These are phyloP conservation scores for Backusella psychrophila DNA, from an alignment of 192 early-diverging fungal species.

Conservation along the genomic window DNA sequence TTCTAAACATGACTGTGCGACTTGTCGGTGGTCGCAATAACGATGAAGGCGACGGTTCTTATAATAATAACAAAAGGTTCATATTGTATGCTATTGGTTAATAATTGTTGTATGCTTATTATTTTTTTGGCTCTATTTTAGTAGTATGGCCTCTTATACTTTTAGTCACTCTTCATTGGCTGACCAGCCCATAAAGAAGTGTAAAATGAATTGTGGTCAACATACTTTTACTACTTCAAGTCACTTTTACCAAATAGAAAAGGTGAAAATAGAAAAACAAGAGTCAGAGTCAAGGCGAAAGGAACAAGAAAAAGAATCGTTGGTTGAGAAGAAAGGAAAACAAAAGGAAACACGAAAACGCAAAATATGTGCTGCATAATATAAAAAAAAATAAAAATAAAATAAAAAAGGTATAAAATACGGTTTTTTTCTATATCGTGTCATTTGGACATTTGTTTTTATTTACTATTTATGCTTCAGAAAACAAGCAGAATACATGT, in stretches of 20 bases:
- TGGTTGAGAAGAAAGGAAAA: background rate
- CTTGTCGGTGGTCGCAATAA: background rate
- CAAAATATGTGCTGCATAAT: background rate
- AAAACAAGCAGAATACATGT: background rate
- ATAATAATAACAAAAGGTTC: too few species aligned
- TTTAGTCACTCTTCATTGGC: background rate
- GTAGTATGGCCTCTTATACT: too few species aligned
- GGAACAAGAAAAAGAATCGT: background rate
- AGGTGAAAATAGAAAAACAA: background rate
- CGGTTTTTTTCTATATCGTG: background rate
- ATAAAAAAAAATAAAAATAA: background rate
- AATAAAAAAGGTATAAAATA: background rate
- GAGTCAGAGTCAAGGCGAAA: background rate
- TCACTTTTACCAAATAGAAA: background rate
- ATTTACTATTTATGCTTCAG: background rate
- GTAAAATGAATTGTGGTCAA: background rate
- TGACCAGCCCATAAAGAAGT: background rate
- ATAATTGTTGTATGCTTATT: too few species aligned
- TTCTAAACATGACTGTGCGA: constrained; percentile 5
- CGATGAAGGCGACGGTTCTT: background rate
- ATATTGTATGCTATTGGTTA: too few species aligned
- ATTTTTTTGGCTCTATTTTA: too few species aligned
- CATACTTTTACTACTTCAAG: background rate
- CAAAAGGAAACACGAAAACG: constrained; percentile 2
- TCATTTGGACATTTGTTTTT: background rate